These are phyloP conservation scores for Lanmaoa pseudosensibilis DNA, from an alignment of 768 basidiomycete species.

Conservation along the genomic window DNA sequence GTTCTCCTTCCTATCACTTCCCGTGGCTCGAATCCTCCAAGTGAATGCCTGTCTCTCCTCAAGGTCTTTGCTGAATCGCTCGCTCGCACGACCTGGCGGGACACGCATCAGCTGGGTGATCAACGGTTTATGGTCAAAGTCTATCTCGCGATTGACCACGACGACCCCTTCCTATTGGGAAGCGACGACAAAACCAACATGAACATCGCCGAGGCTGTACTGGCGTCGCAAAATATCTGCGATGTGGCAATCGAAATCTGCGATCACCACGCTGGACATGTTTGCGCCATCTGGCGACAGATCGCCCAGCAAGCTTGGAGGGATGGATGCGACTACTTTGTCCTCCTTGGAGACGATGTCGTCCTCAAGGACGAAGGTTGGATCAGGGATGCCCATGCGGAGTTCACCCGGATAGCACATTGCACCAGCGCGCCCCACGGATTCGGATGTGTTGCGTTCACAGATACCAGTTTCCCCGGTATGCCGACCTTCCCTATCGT, in stretches of 20 bases:
- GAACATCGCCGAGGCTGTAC: constrained; percentile 38
- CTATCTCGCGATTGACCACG: constrained; percentile 55
- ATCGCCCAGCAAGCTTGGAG: constrained; percentile 49
- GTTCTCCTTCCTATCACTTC: constrained; percentile 62
- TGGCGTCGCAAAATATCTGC: constrained; percentile 39
- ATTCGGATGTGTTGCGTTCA: constrained; percentile 59
- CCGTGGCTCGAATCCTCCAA: constrained; percentile 36
- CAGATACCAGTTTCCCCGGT: constrained; percentile 52
- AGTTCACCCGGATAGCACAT: constrained; percentile 39
- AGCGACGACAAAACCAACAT: constrained; percentile 6
- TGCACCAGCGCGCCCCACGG: constrained; percentile 39
- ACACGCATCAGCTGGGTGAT: constrained; percentile 35
- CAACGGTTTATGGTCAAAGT: constrained; percentile 39
- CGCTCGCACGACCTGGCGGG: constrained; percentile 45
- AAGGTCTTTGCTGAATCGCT: constrained; percentile 44
- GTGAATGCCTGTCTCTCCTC: constrained; percentile 45
- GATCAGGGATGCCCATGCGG: constrained; percentile 43
- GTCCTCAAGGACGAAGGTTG: constrained; percentile 50
- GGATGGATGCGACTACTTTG: constrained; percentile 50
- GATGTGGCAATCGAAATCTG: constrained; percentile 40
- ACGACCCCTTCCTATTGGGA: constrained; percentile 42
- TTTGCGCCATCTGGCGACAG: constrained; percentile 56
- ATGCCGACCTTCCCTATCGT: constrained; percentile 65
- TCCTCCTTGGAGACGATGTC: constrained; percentile 58
- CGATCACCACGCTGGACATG: constrained; percentile 43